Base-by-base conservation (phyloP, 257 asterid genomes). In the Solanum megistacrolobum region DNA sequence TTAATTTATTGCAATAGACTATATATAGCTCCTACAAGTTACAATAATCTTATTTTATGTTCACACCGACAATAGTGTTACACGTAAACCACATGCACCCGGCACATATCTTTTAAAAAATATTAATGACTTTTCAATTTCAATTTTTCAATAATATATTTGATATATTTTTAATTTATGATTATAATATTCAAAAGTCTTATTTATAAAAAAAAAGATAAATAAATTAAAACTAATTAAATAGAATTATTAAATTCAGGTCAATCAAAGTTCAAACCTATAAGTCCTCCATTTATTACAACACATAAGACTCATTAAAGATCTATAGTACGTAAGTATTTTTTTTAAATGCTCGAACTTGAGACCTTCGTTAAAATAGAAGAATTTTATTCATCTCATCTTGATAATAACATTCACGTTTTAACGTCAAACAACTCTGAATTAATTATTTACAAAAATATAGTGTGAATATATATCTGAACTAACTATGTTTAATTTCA, bases 81-180 rank as follows among this genome's bases (percentile, higher is more conserved):
- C 83, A 78, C 84, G 84, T 41, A 6, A 78, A 39, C 8, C 62
- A n/a, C 62, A 39, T 78, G 62, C 58, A 39, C 62, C 60, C 52
- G 2, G 13, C 52, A 43, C 52, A 20, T 52, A 2, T 52, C 7
- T 52, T 48, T 16, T 14, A 2, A 14, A 5, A 52, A 52, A 52
- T 52, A 52, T 16, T 52, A 48, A 48, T 48, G 60, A 48, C 16
- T 43, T 14, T 6, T 52, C 8, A 52, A 16, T 52, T 52, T 46
- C 7, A 46, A 12, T 48, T 16, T 18, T 52, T 52, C 3, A 18
- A 55, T 55, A 55, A 55, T 55, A 55, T 7, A 48, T 18, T 55
- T 55, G 10, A 55, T 4, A 55, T 58, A 21, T 21, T 58, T 8
- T 58, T 20, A 58, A 4, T 58, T 3, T 58, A 58, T 20, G 5